Evolutionary conservation across 257 asterid genomes (phyloP).

Genomic region (Nicotiana paniculata): DNA sequence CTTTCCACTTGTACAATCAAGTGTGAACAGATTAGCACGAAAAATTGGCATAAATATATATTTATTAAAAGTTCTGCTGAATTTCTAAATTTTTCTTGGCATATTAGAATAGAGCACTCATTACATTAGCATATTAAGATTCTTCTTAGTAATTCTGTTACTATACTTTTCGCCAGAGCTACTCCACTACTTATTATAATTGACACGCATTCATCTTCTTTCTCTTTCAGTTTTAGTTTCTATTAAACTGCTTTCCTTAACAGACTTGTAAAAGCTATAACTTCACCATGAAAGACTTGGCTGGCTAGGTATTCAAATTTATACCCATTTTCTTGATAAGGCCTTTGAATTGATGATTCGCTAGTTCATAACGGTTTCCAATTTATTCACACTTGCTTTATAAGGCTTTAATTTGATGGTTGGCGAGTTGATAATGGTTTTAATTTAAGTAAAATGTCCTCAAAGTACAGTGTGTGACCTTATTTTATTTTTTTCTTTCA

Average conservation of each 20-base stretch:
- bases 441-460: neutral
- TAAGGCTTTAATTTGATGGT: neutral
- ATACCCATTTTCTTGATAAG: neutral
- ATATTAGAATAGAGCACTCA: neutral
- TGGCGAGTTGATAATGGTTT: neutral
- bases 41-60: neutral
- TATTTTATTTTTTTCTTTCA: neutral
- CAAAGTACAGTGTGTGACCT: neutral
- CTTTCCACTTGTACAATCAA: neutral
- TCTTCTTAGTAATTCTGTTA: neutral
- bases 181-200: neutral
- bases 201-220: neutral
- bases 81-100: neutral
- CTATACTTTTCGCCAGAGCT: neutral
- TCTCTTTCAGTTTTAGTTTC: neutral
- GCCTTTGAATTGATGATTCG: neutral
- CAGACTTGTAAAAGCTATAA: neutral
- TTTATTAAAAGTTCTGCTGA: neutral
- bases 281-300: neutral
- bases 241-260: neutral
- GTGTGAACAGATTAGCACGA: neutral
- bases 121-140: neutral
- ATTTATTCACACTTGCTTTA: neutral
- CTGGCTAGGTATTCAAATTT: neutral
- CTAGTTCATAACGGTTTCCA: neutral